Percentiles rank a stretch among this genome's conserved stretches.
phyloP scores from a whole-genome alignment of 441 rosid genomes.

The Gossypium davidsonii region DNA sequence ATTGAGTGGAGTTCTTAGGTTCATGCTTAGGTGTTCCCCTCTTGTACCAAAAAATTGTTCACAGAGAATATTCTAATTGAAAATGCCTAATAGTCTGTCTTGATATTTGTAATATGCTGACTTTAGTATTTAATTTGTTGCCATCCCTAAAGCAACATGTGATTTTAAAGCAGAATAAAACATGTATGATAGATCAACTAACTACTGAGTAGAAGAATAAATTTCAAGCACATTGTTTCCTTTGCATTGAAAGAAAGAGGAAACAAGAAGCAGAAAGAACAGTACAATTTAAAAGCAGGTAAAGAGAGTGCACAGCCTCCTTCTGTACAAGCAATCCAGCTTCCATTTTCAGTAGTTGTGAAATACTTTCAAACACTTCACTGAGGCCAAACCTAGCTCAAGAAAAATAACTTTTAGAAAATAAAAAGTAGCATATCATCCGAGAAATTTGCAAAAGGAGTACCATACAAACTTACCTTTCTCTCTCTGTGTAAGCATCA shows the following conservation, averaged over 20 bases:
- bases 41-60: background rate
- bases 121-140: background rate
- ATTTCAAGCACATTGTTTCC: background rate
- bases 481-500: conserved; percentile 55
- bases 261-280: conserved; percentile 15
- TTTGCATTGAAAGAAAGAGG: background rate
- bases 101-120: background rate
- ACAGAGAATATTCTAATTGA: background rate
- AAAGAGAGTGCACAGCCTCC: conserved; percentile 59
- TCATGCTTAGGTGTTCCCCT: background rate
- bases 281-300: conserved; percentile 68
- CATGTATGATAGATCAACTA: background rate
- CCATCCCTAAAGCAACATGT: background rate
- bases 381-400: conserved; percentile 49
- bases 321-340: conserved; percentile 53
- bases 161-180: background rate
- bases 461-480: conserved; percentile 43
- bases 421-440: conserved; percentile 6
- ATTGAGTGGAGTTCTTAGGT: background rate
- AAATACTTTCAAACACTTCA: conserved; percentile 43
- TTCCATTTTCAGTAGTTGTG: conserved; percentile 49
- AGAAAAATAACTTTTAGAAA: conserved; percentile 13
- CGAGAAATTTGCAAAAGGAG: conserved; percentile 5
- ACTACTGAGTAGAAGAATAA: background rate
- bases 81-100: background rate